Percentiles rank a stretch among this genome's conserved stretches.
phyloP scores from a whole-genome alignment of 2,329 filamentous ascomycete genomes.

The Penicillium sp. region DNA sequence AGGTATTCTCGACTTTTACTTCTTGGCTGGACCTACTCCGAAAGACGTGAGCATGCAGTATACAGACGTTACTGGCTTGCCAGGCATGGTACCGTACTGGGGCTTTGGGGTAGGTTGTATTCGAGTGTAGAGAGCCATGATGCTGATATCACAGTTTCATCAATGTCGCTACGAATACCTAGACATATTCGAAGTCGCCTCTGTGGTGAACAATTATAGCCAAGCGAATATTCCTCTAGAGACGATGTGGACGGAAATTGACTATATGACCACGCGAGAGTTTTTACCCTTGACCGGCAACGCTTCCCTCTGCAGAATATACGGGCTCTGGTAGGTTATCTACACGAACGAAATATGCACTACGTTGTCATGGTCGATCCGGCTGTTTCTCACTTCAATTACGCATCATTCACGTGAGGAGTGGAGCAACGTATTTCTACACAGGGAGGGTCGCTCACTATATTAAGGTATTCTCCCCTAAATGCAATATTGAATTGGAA shows the following conservation, averaged over 20 bases:
- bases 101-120: slow-evolving; percentile 56
- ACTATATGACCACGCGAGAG: slow-evolving; percentile 46
- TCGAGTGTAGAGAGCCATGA: not conserved
- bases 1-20: slow-evolving; percentile 75
- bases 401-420: slow-evolving; percentile 65
- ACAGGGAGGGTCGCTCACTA: slow-evolving; percentile 58
- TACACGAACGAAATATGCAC: slow-evolving; percentile 70
- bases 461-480: slow-evolving; percentile 48
- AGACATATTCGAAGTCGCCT: slow-evolving; percentile 51
- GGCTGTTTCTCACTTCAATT: slow-evolving; percentile 51
- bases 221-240: slow-evolving; percentile 49
- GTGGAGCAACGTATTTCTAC: slow-evolving; percentile 60
- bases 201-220: slow-evolving; percentile 50
- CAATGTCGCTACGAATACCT: slow-evolving; percentile 69
- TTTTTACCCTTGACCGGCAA: slow-evolving; percentile 47
- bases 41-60: slow-evolving; percentile 65
- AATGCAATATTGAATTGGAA: not conserved
- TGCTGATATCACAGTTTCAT: slow-evolving; percentile 48
- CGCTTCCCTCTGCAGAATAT: slow-evolving; percentile 53
- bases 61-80: slow-evolving; percentile 59
- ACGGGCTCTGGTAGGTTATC: slow-evolving; percentile 67
- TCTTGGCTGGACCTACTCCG: slow-evolving; percentile 64
- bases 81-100: slow-evolving; percentile 70
- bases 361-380: slow-evolving; percentile 79
- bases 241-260: slow-evolving; percentile 53